A percentile compares a stretch with the other conserved stretches of the same genome.
These are phyloP conservation scores for Cladophialophora immunda DNA, from an alignment of 2,329 filamentous ascomycete genomes.

Conservation along the genomic window DNA sequence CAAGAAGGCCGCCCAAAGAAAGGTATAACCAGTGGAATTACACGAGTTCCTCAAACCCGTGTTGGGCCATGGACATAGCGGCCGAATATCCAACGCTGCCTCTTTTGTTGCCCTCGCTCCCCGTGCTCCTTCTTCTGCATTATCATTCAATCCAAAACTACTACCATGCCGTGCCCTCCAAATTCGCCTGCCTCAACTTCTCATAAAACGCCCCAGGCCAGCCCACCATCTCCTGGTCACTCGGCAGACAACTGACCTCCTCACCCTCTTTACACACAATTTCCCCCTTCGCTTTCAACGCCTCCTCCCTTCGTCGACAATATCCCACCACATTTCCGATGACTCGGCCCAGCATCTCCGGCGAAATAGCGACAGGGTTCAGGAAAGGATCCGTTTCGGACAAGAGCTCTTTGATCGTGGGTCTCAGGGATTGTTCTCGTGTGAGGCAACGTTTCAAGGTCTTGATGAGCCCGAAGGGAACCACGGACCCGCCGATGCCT, in stretches of 20 bases:
- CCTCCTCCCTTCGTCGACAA: slow-evolving; percentile 52
- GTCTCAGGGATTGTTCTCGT: slow-evolving; percentile 64
- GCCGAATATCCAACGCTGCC: neutral
- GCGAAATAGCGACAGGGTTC: slow-evolving; percentile 64
- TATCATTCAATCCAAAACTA: neutral
- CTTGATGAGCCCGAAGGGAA: slow-evolving; percentile 64
- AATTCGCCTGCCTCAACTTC: slow-evolving; percentile 56
- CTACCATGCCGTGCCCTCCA: slow-evolving; percentile 48
- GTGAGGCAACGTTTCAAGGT: slow-evolving; percentile 67
- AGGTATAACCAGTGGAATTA: neutral
- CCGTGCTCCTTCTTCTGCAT: neutral
- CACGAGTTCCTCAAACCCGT: neutral
- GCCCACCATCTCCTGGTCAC: slow-evolving; percentile 62
- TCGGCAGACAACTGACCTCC: slow-evolving; percentile 57
- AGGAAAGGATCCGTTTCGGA: slow-evolving; percentile 65
- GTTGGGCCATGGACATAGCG: neutral
- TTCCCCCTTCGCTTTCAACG: slow-evolving; percentile 36
- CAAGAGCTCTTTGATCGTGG: slow-evolving; percentile 66
- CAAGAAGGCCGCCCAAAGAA: neutral
- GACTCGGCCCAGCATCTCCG: slow-evolving; percentile 68
- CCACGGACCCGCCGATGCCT: slow-evolving; percentile 57
- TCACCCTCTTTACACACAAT: slow-evolving; percentile 27
- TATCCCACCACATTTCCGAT: slow-evolving; percentile 68
- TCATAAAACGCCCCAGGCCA: slow-evolving; percentile 60
- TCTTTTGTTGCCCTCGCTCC: neutral